Evolutionary conservation across 768 basidiomycete genomes (phyloP), one percentile per base, ranked within the genome.

Genomic region (Tricholomella constricta): DNA sequence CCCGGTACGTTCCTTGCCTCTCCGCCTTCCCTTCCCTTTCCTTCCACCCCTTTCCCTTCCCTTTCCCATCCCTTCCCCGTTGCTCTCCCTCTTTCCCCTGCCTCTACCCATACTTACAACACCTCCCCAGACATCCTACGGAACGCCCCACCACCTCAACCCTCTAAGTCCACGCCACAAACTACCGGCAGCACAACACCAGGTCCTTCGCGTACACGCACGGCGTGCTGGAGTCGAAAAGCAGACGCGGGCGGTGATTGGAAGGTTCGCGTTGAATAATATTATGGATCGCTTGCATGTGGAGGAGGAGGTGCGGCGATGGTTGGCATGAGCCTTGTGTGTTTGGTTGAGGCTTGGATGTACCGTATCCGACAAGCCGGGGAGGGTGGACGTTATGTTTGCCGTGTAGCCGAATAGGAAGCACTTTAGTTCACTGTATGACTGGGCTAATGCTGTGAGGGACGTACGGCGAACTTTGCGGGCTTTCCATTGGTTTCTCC

Each of bases 161-260:
- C 0, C 78, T 93, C 36, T 97, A 98, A 67, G 69, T 71, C 2
- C 88, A 94, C 66, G 80, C 86, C 1, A 91, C 98, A 48, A 70
- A 79, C 15, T 94, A 95, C 65, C 83, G 97, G 59, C 78, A 77
- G 41, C 73, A 84, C 20, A 78, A 80, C 29, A 98, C 94, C 0
- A 78, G 81, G 40, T 94, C 94, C 0, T 97, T 98, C 61, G 87
- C 84, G 1, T 98, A 98, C 66, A 96, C 94, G 0, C 71, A 85
- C 6, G 68, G 71, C 0, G 92, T 96, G 1, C 70, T 98, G 36
- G 60, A 65, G 5, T 98, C 14, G 88, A 91, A 57, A 63, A 59
- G 11, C 90, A 93, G 67, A 84, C 86, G 0, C 65, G 79, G 4
- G 74, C 68, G 0, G 94, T 96, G 69, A 83, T 97, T 14, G 64